Conservation (phyloP, 352 stramenopile species). For the Phytophthora crassamura region DNA sequence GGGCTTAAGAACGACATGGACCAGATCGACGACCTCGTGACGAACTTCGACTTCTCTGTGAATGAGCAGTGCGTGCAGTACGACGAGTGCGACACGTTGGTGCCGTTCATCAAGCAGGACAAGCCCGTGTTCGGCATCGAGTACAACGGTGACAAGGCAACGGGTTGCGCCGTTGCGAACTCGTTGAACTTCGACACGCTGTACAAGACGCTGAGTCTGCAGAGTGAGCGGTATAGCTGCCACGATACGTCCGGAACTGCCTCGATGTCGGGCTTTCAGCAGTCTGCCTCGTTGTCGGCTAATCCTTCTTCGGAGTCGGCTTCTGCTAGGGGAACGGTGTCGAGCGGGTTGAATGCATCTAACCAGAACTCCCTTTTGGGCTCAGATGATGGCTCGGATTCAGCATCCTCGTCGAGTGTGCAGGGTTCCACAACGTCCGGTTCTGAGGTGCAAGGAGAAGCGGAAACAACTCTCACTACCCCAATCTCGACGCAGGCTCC, state of each 20-base stretch:
- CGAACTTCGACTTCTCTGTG: slow-evolving; percentile 62
- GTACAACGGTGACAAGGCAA: slow-evolving; percentile 48
- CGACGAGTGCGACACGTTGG: slow-evolving; percentile 50
- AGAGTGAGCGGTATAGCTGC: slow-evolving; percentile 46
- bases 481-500: too few species aligned
- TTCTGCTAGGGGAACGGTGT: too few species aligned
- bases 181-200: slow-evolving; percentile 46
- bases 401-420: too few species aligned
- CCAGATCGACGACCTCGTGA: slow-evolving; percentile 46
- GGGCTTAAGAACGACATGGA: slow-evolving; percentile 65
- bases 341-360: too few species aligned
- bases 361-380: too few species aligned
- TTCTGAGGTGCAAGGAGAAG: too few species aligned
- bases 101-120: slow-evolving; percentile 49
- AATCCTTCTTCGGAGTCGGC: too few species aligned
- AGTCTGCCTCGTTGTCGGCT: too few species aligned
- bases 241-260: slow-evolving; percentile 12
- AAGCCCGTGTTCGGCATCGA: slow-evolving; percentile 73
- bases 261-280: slow-evolving; percentile 1
- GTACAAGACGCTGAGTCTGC: slow-evolving; percentile 44
- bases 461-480: too few species aligned
- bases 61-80: slow-evolving; percentile 67
- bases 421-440: too few species aligned
- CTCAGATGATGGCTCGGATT: too few species aligned
- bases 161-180: slow-evolving; percentile 37